Evolutionary conservation across 2,329 filamentous ascomycete species (phyloP), one percentile per base, ranked within the genome.

Genomic region (Colletotrichum spaethianum): DNA sequence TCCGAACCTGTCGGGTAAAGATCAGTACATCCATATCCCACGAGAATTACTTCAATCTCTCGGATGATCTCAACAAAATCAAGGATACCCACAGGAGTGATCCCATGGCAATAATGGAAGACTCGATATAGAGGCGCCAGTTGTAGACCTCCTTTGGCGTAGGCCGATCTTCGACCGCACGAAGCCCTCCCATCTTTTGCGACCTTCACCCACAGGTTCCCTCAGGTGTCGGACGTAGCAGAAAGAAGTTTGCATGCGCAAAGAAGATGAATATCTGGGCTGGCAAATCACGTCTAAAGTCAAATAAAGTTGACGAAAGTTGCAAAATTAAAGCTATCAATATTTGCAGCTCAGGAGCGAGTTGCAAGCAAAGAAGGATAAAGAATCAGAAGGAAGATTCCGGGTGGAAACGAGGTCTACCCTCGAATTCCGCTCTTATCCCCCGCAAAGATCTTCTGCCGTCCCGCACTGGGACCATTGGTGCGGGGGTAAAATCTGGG

Each of bases 91-190:
- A 83, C 79, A 85, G 80, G 20, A 85, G 59, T 1, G 83, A 84
- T 18, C 86, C 86, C 23, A 84, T 85, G 5, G 86, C 83, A 56
- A 88, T 87, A 38, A 88, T 80, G n/a, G 83, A 75, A 0, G 85
- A 83, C 57, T 86, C 83, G 7, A 78, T 80, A 75, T 89, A 89
- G 28, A 88, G 78, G 4, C 83, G 81, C 83, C 83, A 86, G 73
- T 88, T 88, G 78, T 88, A 88, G 74, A 89, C 87, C 78, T 88
- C 86, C 70, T 84, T 82, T 26, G 87, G 88, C 73, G 87, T 89
- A 33, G 87, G 87, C 74, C 87, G 82, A 77, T 89, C 87, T 76
- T 89, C 87, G 46, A 86, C 84, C 46, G 86, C 86, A 62, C 84
- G 83, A 74, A 86, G 78, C 36, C 81, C 80, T 67, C 78, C 80